These are phyloP conservation scores for Neurospora sp. DNA, from an alignment of 495 filamentous ascomycete genomes.

Conservation along the genomic window DNA sequence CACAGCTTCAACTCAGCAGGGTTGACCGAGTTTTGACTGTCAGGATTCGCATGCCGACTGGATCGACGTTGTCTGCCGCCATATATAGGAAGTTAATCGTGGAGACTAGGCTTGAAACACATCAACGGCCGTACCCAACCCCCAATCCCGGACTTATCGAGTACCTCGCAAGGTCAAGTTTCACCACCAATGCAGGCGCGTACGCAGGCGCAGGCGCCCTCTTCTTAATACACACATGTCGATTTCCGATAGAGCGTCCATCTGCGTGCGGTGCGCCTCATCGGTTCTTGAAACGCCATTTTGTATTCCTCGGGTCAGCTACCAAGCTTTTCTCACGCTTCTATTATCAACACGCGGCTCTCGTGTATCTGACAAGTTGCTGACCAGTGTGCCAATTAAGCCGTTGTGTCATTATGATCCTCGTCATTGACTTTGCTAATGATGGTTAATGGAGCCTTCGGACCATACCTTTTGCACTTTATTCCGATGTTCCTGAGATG, in stretches of 20 bases:
- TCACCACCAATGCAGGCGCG: slow-evolving; percentile 1
- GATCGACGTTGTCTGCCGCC: slow-evolving; percentile 2
- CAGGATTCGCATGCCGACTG: not conserved
- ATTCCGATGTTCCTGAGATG: not conserved
- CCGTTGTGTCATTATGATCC: not conserved
- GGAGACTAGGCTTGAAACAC: not conserved
- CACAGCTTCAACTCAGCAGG: slow-evolving; percentile 12
- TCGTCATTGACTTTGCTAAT: not conserved
- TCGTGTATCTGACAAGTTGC: not conserved
- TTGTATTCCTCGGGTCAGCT: not conserved
- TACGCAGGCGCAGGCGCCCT: not conserved
- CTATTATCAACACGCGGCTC: not conserved
- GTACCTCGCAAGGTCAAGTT: not conserved
- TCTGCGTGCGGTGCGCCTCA: slow-evolving; percentile 1
- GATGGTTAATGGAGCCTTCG: slow-evolving; percentile 1
- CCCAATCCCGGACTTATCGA: not conserved
- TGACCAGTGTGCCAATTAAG: not conserved
- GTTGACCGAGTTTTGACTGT: slow-evolving; percentile 1
- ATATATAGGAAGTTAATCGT: not conserved
- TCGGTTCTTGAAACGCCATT: slow-evolving; percentile 8
- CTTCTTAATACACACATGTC: not conserved
- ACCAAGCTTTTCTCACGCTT: not conserved
- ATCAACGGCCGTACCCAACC: slow-evolving; percentile 5
- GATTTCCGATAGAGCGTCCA: not conserved
- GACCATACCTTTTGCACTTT: not conserved